Percentiles rank a stretch among this genome's conserved stretches.
These are phyloP conservation scores for Falciphora oryzae DNA, from an alignment of 2,329 filamentous ascomycete genomes.

Conservation along the genomic window DNA sequence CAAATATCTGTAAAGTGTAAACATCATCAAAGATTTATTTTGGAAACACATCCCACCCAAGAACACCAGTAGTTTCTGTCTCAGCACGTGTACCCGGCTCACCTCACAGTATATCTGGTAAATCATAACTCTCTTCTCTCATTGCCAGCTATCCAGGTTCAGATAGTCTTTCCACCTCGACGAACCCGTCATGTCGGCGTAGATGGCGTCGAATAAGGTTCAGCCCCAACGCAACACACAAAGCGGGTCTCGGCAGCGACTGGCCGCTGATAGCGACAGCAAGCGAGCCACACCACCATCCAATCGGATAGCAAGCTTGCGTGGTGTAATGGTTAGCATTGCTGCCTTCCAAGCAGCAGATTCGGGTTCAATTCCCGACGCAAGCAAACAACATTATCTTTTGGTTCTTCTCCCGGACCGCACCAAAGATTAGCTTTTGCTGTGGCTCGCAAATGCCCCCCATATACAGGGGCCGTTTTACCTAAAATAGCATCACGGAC, in stretches of 20 bases:
- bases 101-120: too few relatives aligned
- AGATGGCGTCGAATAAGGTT: neutral
- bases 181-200: neutral
- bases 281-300: neutral
- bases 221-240: neutral
- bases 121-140: too few relatives aligned
- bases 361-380: conserved; percentile 8
- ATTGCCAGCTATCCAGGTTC: neutral
- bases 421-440: too few relatives aligned
- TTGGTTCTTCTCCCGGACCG: neutral
- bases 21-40: too few relatives aligned
- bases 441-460: too few relatives aligned
- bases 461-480: too few relatives aligned
- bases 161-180: neutral
- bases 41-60: too few relatives aligned
- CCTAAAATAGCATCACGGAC: too few relatives aligned
- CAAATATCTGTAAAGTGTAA: too few relatives aligned
- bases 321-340: conserved; percentile 8
- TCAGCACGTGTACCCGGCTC: too few relatives aligned
- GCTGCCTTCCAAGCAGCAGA: conserved; percentile 7
- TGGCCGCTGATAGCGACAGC: neutral
- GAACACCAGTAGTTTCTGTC: too few relatives aligned
- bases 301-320: neutral
- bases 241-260: neutral
- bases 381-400: neutral